Evolutionary conservation across 768 basidiomycete genomes (phyloP), one percentile per base, ranked within the genome.

Genomic region (Lactifluus echinatus): DNA sequence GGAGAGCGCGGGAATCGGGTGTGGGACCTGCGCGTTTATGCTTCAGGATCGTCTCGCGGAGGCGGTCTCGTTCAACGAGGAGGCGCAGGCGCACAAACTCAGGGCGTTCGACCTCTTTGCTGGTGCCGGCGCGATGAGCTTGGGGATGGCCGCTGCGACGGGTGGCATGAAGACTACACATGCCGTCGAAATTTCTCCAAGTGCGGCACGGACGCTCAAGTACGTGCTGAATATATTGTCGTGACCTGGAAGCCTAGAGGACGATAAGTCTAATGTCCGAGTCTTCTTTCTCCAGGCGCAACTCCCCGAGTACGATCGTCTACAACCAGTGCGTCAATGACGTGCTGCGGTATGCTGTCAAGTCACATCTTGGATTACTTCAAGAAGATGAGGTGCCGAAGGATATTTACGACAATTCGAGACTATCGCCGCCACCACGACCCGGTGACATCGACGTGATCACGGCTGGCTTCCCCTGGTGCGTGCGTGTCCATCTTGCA

Each of bases 391-490:
- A 76, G 6, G 65, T 67, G 0, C 77, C 80, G 0, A 65, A 65
- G 23, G 76, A 76, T 8, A 57, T 75, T 24, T 72, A 79, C 42
- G 69, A 70, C 8, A 69, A 70, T 8, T 64, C 55, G 2, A 65
- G 64, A 1, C 60, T 84, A 12, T 79, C 80, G 2, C 64, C 65
- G 3, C 79, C 77, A 11, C 80, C 81, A 3, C 70, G 70, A 40
- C 76, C 76, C 7, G 78, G 74, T 5, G 75, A 81, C 3, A 77
- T 87, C 52, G 78, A 89, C 50, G 75, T 82, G 28, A 73, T 91
- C 14, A 70, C 79, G 12, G 77, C 82, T 17, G 89, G 90, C 0
- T 87, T 91, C 61, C 89, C 89, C 34, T 92, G 89, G 88, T 84
- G 62, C 37, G 88, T 84, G 62, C 37, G 66, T 56, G 19, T 21